phyloP scores from a whole-genome alignment of 1,139 yeast species.

The Geotrichum reessii region DNA sequence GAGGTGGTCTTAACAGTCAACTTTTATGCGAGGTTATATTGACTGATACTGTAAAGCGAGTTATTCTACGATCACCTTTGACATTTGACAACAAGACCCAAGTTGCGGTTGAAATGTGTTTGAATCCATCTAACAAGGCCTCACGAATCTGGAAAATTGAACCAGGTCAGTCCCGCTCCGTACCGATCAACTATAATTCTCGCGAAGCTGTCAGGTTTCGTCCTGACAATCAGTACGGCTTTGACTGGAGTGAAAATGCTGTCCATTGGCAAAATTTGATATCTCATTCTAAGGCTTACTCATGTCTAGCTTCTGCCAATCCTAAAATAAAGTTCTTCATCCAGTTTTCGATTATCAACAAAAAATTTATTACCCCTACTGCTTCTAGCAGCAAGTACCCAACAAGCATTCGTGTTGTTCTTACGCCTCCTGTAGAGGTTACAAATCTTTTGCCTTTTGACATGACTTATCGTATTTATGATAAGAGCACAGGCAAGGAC shows the following conservation, averaged over 20 bases:
- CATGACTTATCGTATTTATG: constrained; percentile 66
- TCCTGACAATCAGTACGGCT: constrained; percentile 55
- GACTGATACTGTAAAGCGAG: constrained; percentile 68
- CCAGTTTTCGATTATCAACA: not conserved
- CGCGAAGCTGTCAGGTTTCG: constrained; percentile 51
- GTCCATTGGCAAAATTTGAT: constrained; percentile 65
- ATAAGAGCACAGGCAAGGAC: constrained; percentile 62
- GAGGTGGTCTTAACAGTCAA: constrained; percentile 60
- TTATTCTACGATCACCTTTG: constrained; percentile 69
- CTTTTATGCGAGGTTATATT: constrained; percentile 64
- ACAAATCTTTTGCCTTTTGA: constrained; percentile 83
- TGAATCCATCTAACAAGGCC: constrained; percentile 22
- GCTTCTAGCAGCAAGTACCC: constrained; percentile 5
- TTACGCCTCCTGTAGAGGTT: constrained; percentile 82
- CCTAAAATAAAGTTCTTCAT: constrained; percentile 60
- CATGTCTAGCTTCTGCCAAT: constrained; percentile 62
- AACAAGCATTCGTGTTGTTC: constrained; percentile 41
- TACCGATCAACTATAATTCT: constrained; percentile 70
- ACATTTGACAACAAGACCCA: constrained; percentile 66
- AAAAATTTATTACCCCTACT: not conserved
- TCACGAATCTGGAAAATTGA: constrained; percentile 34
- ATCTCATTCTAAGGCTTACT: constrained; percentile 47
- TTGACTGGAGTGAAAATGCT: constrained; percentile 59
- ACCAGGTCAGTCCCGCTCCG: constrained; percentile 52
- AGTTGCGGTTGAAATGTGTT: constrained; percentile 45